phyloP scores from a whole-genome alignment of 306 rosid species.

The Lagenaria siceraria region DNA sequence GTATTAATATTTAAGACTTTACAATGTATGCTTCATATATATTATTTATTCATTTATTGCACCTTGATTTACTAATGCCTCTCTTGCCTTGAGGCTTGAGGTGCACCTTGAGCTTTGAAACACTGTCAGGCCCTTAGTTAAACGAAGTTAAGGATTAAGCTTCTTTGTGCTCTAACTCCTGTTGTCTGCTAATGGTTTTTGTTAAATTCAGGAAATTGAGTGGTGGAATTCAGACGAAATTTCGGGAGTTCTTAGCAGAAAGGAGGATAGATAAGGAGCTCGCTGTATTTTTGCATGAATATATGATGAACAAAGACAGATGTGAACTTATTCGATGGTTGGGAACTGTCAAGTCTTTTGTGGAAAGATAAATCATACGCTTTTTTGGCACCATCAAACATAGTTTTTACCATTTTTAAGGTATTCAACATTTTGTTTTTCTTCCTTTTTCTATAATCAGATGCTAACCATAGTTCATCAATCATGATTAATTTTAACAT shows the following conservation, averaged over 20 bases:
- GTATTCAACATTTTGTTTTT: neutral
- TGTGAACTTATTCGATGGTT: slow-evolving; percentile 63
- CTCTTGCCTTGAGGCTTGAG: neutral
- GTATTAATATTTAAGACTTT: too few species aligned
- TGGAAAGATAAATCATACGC: slow-evolving; percentile 28
- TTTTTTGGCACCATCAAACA: neutral
- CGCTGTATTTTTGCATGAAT: slow-evolving; percentile 52
- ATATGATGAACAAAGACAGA: slow-evolving; percentile 74
- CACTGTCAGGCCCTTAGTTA: neutral
- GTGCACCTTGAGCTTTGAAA: neutral
- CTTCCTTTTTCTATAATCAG: neutral
- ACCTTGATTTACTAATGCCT: neutral
- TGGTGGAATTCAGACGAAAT: slow-evolving; percentile 26
- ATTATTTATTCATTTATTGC: too few species aligned
- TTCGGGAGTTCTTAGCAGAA: slow-evolving; percentile 39
- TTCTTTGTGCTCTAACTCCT: slow-evolving; percentile 6
- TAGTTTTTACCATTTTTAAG: neutral
- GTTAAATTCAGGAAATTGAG: slow-evolving; percentile 42
- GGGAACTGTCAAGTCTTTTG: slow-evolving; percentile 37
- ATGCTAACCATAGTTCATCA: neutral
- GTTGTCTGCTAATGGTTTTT: neutral
- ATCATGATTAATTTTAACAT: neutral
- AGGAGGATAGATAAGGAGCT: slow-evolving; percentile 62
- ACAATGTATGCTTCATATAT: neutral
- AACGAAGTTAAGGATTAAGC: neutral